A percentile compares a stretch with the other conserved stretches of the same genome.
Evolutionary conservation across 2,329 filamentous ascomycete genomes (phyloP).

Genomic region (Xylaria sp.): DNA sequence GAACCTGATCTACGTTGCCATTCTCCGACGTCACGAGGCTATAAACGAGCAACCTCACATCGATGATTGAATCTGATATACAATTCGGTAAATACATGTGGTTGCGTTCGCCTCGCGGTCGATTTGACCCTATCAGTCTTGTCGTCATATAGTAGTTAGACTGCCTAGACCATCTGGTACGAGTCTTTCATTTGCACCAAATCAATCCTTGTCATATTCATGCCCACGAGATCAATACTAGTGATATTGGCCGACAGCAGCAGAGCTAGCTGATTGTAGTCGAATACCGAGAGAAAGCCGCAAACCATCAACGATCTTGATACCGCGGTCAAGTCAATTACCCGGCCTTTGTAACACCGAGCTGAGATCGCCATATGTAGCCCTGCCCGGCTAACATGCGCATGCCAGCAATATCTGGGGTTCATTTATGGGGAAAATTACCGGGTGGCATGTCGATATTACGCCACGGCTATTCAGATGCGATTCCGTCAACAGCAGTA

Average conservation of each 20-base stretch:
- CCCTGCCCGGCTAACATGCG: slow-evolving; percentile 26
- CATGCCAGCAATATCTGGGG: slow-evolving; percentile 25
- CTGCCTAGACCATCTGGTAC: background rate
- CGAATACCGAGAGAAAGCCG: slow-evolving; percentile 2
- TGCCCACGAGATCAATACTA: slow-evolving; percentile 1
- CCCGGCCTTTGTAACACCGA: slow-evolving; percentile 28
- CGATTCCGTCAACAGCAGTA: slow-evolving; percentile 20
- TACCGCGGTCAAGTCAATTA: slow-evolving; percentile 29
- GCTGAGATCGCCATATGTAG: slow-evolving; percentile 26
- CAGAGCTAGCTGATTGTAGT: background rate
- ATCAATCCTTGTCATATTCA: background rate
- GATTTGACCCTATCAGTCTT: background rate
- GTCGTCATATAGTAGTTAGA: background rate
- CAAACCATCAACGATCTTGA: slow-evolving; percentile 7
- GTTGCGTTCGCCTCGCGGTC: slow-evolving; percentile 8
- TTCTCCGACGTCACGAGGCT: slow-evolving; percentile 17
- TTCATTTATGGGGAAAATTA: slow-evolving; percentile 29
- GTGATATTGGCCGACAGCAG: slow-evolving; percentile 5
- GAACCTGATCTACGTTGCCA: slow-evolving; percentile 15
- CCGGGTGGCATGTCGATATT: slow-evolving; percentile 31
- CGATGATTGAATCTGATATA: background rate
- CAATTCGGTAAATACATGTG: slow-evolving; percentile 21
- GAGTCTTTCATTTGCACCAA: slow-evolving; percentile 2
- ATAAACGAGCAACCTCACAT: background rate
- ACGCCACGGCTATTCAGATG: slow-evolving; percentile 29